phyloP scores from a whole-genome alignment of 441 rosid species.

The Euphorbia corollata region DNA sequence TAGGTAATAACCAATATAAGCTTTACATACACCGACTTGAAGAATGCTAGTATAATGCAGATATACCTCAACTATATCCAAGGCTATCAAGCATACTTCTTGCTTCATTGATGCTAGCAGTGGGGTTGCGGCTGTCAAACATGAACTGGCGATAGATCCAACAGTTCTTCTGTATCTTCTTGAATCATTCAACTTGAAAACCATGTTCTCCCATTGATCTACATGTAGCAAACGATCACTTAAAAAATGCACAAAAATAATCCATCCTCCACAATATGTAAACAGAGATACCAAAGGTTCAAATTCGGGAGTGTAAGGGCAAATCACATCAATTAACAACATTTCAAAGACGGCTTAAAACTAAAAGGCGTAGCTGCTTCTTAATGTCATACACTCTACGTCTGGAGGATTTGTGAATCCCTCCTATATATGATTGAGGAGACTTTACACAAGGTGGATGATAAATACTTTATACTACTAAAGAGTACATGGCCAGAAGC shows the following conservation, averaged over 20 bases:
- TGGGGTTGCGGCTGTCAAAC: slow-evolving; percentile 66
- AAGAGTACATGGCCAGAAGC: no score
- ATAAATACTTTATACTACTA: not conserved
- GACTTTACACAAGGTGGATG: not conserved
- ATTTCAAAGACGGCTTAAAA: not conserved
- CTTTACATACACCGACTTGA: not conserved
- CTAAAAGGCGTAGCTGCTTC: not conserved
- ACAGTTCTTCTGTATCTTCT: slow-evolving; percentile 71
- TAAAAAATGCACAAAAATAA: not conserved
- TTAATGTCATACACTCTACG: not conserved
- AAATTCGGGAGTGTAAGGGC: not conserved
- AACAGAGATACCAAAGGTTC: not conserved
- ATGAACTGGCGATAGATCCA: slow-evolving; percentile 76
- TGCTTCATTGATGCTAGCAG: slow-evolving; percentile 68
- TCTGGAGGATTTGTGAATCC: no score
- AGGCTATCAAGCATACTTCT: slow-evolving; percentile 57
- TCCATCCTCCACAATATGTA: slow-evolving; percentile 9
- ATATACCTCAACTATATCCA: slow-evolving; percentile 70
- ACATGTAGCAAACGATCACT: slow-evolving; percentile 19
- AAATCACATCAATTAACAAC: not conserved
- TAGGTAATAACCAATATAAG: slow-evolving; percentile 1
- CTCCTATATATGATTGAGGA: not conserved
- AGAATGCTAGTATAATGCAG: not conserved
- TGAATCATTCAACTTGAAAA: slow-evolving; percentile 59
- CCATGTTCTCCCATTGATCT: slow-evolving; percentile 56